Evolutionary conservation across 192 early-diverging fungal genomes (phyloP).

Genomic region (Entophlyctis helioformis): DNA sequence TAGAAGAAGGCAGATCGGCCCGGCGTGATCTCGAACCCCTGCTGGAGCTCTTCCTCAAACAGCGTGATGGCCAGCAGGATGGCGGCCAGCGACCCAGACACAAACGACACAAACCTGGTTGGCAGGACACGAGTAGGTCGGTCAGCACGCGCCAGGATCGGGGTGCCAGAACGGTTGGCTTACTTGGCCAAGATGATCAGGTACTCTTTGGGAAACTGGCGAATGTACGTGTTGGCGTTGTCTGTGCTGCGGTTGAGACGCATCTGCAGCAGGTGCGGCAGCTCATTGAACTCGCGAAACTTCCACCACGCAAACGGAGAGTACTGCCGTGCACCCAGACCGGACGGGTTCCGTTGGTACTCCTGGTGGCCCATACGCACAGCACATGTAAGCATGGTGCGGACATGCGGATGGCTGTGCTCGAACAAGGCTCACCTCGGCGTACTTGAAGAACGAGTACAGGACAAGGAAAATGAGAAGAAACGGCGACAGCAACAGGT

Average conservation of each 20-base stretch:
- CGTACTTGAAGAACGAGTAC: conserved; percentile 85
- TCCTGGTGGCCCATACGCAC: conserved; percentile 6
- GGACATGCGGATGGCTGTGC: neutral
- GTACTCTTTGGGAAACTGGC: conserved; percentile 82
- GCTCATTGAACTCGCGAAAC: conserved; percentile 95
- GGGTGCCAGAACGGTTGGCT: conserved; percentile 1
- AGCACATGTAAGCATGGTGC: too few relatives aligned
- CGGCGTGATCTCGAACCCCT: conserved; percentile 85
- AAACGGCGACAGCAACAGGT: conserved; percentile 77
- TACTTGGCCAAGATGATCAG: conserved; percentile 62
- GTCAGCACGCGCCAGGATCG: too few relatives aligned
- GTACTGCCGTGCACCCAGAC: conserved; percentile 68
- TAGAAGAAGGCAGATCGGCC: conserved; percentile 88
- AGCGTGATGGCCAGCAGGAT: conserved; percentile 71
- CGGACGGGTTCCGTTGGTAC: conserved; percentile 63
- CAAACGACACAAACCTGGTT: conserved; percentile 76
- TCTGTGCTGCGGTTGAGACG: conserved; percentile 65
- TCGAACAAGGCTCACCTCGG: conserved; percentile 75
- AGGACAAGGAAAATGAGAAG: conserved; percentile 68
- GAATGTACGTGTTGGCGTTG: conserved; percentile 68
- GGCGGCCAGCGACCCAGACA: conserved; percentile 79
- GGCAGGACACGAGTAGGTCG: too few relatives aligned
- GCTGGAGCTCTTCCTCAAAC: conserved; percentile 74
- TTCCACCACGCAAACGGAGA: conserved; percentile 82
- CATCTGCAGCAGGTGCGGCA: conserved; percentile 75